phyloP scores from a whole-genome alignment of 768 basidiomycete species.

The Tricholoma sp. region DNA sequence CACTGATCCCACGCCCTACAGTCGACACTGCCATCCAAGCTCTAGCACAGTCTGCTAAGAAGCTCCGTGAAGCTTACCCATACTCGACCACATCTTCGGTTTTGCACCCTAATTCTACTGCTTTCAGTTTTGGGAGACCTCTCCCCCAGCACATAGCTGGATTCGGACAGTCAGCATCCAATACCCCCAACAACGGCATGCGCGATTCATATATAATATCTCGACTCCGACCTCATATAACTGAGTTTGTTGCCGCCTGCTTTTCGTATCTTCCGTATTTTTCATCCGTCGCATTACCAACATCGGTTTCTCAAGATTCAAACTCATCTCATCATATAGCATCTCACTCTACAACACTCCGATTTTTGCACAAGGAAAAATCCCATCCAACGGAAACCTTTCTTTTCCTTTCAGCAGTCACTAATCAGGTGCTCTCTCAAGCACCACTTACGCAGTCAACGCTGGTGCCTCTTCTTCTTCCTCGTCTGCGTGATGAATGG shows the following conservation, averaged over 20 bases:
- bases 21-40: slow-evolving; percentile 70
- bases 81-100: slow-evolving; percentile 55
- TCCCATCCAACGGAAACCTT: slow-evolving; percentile 74
- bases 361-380: slow-evolving; percentile 56
- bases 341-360: slow-evolving; percentile 38
- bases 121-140: slow-evolving; percentile 29
- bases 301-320: slow-evolving; percentile 16
- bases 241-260: slow-evolving; percentile 72
- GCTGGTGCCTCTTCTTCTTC: slow-evolving; percentile 52
- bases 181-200: slow-evolving; percentile 51
- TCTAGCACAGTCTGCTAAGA: slow-evolving; percentile 62
- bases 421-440: slow-evolving; percentile 61
- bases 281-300: slow-evolving; percentile 44
- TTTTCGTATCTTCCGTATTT: slow-evolving; percentile 86
- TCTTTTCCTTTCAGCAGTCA: slow-evolving; percentile 62
- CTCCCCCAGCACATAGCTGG: slow-evolving; percentile 17
- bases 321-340: slow-evolving; percentile 21
- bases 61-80: slow-evolving; percentile 77
- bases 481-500: slow-evolving; percentile 73
- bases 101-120: slow-evolving; percentile 18
- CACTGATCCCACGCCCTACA: slow-evolving; percentile 81
- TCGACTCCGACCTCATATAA: slow-evolving; percentile 67
- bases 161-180: slow-evolving; percentile 12
- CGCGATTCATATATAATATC: slow-evolving; percentile 77
- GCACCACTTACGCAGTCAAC: slow-evolving; percentile 60